Conservation (phyloP, 2,329 filamentous ascomycete species). For the Iodosphaeria phyllophila region DNA sequence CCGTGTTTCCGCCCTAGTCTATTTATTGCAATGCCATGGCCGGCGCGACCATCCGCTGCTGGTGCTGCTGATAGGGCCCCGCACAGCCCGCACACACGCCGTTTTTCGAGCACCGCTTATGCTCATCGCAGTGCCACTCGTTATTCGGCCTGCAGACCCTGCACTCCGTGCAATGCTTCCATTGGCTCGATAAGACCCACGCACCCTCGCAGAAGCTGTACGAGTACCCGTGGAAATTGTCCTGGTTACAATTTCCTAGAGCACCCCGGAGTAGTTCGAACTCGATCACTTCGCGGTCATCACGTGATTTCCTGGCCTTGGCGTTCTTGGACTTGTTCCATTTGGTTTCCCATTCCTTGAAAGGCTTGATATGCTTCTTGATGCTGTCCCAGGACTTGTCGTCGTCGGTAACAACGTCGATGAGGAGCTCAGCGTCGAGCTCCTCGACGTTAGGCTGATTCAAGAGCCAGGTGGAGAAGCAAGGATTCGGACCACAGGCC, state of each 20-base stretch:
- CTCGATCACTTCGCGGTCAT: conserved; percentile 14
- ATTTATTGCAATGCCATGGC: too few species aligned
- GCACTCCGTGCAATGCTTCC: conserved; percentile 15
- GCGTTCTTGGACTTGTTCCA: conserved; percentile 12
- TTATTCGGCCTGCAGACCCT: conserved; percentile 10
- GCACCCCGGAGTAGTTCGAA: conserved; percentile 15
- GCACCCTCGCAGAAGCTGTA: conserved; percentile 15
- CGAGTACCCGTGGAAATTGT: conserved; percentile 14
- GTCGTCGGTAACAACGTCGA: conserved; percentile 15
- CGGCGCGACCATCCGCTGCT: too few species aligned
- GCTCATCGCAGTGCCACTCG: conserved; percentile 16
- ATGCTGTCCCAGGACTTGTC: conserved; percentile 14
- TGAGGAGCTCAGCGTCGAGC: conserved; percentile 14
- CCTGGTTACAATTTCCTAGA: conserved; percentile 11
- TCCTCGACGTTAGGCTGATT: conserved; percentile 16
- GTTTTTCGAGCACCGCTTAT: conserved; percentile 12
- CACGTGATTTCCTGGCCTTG: conserved; percentile 13
- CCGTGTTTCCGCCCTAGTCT: too few species aligned
- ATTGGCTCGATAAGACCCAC: conserved; percentile 11
- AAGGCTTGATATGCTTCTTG: conserved; percentile 9
- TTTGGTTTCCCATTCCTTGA: conserved; percentile 13
- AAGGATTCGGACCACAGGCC: conserved; percentile 13
- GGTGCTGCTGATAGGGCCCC: too few species aligned
- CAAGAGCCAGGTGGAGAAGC: conserved; percentile 15
- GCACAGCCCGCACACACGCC: conserved; percentile 12